Percentiles rank a stretch among this genome's conserved stretches.
Conservation (phyloP, 169 alveolate genomes). For the Plasmodium vivax region DNA sequence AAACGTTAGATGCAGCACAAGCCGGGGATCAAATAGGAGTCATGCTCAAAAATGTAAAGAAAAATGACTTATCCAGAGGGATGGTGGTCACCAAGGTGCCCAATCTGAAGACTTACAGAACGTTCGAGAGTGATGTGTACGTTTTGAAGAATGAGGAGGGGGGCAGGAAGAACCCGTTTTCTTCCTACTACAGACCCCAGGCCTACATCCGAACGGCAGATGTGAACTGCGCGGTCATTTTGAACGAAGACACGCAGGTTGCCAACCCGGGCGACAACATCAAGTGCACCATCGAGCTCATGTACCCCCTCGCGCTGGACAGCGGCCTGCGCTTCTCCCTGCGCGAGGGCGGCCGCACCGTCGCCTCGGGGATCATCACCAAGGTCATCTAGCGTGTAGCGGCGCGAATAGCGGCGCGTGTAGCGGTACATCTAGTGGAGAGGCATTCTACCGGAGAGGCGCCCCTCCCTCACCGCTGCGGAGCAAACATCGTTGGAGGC, state of each 20-base stretch:
- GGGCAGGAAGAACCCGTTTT: slow-evolving; percentile 95
- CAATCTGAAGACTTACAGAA: slow-evolving; percentile 85
- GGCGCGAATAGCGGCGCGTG: no score
- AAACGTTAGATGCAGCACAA: slow-evolving; percentile 92
- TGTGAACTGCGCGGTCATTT: slow-evolving; percentile 90
- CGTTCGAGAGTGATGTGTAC: slow-evolving; percentile 92
- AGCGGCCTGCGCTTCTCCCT: slow-evolving; percentile 93
- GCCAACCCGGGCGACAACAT: slow-evolving; percentile 86
- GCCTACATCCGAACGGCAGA: slow-evolving; percentile 96
- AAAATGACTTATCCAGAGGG: slow-evolving; percentile 92
- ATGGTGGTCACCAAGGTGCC: slow-evolving; percentile 91
- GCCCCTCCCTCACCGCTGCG: no score
- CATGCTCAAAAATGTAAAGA: slow-evolving; percentile 90
- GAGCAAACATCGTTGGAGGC: no score
- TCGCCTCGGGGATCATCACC: slow-evolving; percentile 94
- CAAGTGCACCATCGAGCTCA: slow-evolving; percentile 84
- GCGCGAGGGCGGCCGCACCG: slow-evolving; percentile 96
- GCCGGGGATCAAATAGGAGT: slow-evolving; percentile 97
- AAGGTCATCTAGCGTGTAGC: slow-evolving; percentile 38
- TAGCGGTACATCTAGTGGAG: no score
- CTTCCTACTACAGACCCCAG: slow-evolving; percentile 95
- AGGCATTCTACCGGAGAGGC: no score
- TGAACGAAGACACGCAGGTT: slow-evolving; percentile 86
- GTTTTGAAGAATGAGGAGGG: slow-evolving; percentile 95
- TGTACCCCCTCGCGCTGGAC: slow-evolving; percentile 87